phyloP scores from a whole-genome alignment of 139 green algal species.

The Tetratostichococcus sp. region DNA sequence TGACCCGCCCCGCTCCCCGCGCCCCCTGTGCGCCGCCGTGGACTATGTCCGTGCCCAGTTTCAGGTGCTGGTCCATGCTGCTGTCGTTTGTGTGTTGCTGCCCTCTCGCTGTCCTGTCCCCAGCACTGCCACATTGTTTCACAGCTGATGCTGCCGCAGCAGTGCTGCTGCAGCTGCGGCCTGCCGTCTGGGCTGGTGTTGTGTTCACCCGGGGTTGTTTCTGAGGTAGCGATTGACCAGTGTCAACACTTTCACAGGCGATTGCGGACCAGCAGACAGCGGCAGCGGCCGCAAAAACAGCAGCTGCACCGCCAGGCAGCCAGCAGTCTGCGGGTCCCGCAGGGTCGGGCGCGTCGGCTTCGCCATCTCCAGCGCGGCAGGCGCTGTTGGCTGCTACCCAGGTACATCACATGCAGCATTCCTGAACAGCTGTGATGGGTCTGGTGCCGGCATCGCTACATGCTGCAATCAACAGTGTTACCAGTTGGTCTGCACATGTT shows the following conservation, averaged over 20 bases:
- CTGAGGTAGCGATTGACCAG: too few species aligned
- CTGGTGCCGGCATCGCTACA: too few species aligned
- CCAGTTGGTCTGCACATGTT: too few species aligned
- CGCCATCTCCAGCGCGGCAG: background rate
- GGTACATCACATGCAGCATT: too few species aligned
- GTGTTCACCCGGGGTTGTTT: too few species aligned
- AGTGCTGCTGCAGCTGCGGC: background rate
- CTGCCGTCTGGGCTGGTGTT: too few species aligned
- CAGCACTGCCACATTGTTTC: background rate
- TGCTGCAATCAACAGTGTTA: too few species aligned
- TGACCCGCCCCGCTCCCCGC: constrained; percentile 45
- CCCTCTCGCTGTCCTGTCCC: too few species aligned
- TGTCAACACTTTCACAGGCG: too few species aligned
- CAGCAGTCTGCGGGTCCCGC: background rate
- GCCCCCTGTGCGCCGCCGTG: constrained; percentile 47
- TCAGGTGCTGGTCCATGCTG: constrained; percentile 26
- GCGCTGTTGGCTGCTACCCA: background rate
- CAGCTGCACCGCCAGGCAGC: background rate
- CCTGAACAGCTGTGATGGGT: too few species aligned
- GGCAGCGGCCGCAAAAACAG: too few species aligned
- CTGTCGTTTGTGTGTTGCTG: too few species aligned
- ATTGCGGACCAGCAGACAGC: background rate
- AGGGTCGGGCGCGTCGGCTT: background rate
- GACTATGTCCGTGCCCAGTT: constrained; percentile 48
- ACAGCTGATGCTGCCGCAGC: background rate